These are phyloP conservation scores for Massarina eburnea DNA, from an alignment of 2,329 filamentous ascomycete genomes.

Conservation along the genomic window DNA sequence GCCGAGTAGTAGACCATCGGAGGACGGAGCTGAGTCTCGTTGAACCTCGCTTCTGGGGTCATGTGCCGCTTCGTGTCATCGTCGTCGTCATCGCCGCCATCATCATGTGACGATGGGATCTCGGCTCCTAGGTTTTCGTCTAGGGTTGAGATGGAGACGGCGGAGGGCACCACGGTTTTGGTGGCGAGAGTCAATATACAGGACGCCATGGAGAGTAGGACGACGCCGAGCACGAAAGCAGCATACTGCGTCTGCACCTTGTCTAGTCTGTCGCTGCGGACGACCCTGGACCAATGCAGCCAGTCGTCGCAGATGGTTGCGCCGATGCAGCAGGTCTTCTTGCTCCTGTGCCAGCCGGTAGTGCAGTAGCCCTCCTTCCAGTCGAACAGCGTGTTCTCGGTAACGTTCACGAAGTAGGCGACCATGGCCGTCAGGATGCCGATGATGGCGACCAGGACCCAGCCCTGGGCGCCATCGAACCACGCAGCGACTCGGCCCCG, in stretches of 20 bases:
- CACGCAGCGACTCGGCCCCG: slow-evolving; percentile 74
- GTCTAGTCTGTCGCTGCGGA: slow-evolving; percentile 53
- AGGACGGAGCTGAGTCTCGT: slow-evolving; percentile 48
- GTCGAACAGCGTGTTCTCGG: slow-evolving; percentile 83
- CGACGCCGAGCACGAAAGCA: slow-evolving; percentile 72
- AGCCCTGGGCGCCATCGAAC: slow-evolving; percentile 88
- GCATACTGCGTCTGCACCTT: slow-evolving; percentile 71
- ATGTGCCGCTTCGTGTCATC: slow-evolving; percentile 44
- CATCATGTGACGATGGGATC: slow-evolving; percentile 42
- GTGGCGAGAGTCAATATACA: slow-evolving; percentile 83
- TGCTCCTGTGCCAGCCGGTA: slow-evolving; percentile 68
- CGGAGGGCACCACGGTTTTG: slow-evolving; percentile 91
- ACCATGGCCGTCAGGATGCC: slow-evolving; percentile 81
- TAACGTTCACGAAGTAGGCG: slow-evolving; percentile 86
- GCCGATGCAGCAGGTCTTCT: slow-evolving; percentile 65
- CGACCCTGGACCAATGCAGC: slow-evolving; percentile 63
- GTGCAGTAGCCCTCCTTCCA: slow-evolving; percentile 87
- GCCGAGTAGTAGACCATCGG: slow-evolving; percentile 96
- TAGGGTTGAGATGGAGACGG: slow-evolving; percentile 80
- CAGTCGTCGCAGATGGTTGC: slow-evolving; percentile 60
- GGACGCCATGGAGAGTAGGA: slow-evolving; percentile 69
- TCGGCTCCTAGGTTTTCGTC: slow-evolving; percentile 86
- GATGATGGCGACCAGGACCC: slow-evolving; percentile 89
- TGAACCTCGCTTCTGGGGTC: slow-evolving; percentile 45
- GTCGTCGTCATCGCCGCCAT: slow-evolving; percentile 49